Evolutionary conservation across 129 eudicot species (phyloP).

Genomic region (Artemisia argyi): DNA sequence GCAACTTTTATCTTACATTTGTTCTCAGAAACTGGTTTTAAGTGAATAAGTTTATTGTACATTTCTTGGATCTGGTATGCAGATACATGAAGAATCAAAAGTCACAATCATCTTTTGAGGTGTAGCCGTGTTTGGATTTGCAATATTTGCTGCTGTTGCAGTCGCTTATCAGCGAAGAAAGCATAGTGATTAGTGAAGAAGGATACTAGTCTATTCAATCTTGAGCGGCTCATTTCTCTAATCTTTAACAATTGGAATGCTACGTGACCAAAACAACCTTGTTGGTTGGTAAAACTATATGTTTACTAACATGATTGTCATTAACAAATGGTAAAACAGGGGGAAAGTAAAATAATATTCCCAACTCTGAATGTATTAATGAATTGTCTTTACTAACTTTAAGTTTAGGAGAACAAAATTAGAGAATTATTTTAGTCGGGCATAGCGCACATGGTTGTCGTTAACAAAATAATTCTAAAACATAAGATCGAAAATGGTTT

Average conservation of each 20-base stretch:
- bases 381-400: no score
- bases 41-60: neutral
- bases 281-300: conserved; percentile 7
- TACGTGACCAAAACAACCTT: neutral
- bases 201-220: conserved; percentile 33
- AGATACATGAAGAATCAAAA: conserved; percentile 24
- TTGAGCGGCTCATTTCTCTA: conserved; percentile 10
- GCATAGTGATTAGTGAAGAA: conserved; percentile 13
- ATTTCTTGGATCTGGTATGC: conserved; percentile 22
- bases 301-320: conserved; percentile 16
- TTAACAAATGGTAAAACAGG: no score
- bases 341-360: no score
- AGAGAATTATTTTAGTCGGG: no score
- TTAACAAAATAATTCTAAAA: neutral
- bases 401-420: no score
- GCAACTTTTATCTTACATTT: no score
- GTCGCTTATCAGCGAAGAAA: conserved; percentile 28
- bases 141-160: conserved; percentile 32
- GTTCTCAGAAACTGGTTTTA: no score
- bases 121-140: conserved; percentile 32
- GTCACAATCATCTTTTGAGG: conserved; percentile 23
- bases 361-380: no score
- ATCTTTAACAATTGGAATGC: neutral
- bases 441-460: no score
- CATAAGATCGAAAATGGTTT: no score